Percentiles rank a stretch among this genome's conserved stretches.
These are phyloP conservation scores for Alternaria gaisen DNA, from an alignment of 2,329 filamentous ascomycete species.

Conservation along the genomic window DNA sequence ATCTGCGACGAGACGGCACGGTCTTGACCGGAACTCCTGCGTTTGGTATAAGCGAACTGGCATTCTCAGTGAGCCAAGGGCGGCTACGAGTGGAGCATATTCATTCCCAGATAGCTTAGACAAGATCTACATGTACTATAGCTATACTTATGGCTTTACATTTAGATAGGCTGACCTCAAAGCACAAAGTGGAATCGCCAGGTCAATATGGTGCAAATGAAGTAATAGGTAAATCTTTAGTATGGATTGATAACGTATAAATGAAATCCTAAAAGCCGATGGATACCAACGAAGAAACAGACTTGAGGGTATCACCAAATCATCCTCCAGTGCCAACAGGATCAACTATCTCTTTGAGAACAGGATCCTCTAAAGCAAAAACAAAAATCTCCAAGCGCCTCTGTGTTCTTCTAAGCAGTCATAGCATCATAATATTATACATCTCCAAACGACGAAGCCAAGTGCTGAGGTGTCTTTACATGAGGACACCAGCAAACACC, in stretches of 20 bases:
- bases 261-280: not conserved
- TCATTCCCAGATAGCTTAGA: not conserved
- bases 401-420: not conserved
- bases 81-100: not conserved
- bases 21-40: slow-evolving; percentile 3
- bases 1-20: not conserved
- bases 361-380: not conserved
- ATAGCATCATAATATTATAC: slow-evolving; percentile 10
- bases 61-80: not conserved
- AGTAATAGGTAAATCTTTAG: not conserved
- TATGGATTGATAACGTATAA: not conserved
- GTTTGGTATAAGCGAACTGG: not conserved
- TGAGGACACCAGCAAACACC: slow-evolving; percentile 42
- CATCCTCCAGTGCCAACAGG: not conserved
- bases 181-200: too few relatives aligned
- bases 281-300: not conserved
- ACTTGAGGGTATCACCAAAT: slow-evolving; percentile 1
- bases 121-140: not conserved
- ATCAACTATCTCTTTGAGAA: not conserved
- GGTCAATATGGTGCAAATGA: not conserved
- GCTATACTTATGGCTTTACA: not conserved
- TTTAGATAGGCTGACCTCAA: not conserved
- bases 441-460: not conserved
- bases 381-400: not conserved
- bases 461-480: slow-evolving; percentile 7